phyloP scores from a whole-genome alignment of 352 stramenopile genomes.

The Phytopythium vexans region DNA sequence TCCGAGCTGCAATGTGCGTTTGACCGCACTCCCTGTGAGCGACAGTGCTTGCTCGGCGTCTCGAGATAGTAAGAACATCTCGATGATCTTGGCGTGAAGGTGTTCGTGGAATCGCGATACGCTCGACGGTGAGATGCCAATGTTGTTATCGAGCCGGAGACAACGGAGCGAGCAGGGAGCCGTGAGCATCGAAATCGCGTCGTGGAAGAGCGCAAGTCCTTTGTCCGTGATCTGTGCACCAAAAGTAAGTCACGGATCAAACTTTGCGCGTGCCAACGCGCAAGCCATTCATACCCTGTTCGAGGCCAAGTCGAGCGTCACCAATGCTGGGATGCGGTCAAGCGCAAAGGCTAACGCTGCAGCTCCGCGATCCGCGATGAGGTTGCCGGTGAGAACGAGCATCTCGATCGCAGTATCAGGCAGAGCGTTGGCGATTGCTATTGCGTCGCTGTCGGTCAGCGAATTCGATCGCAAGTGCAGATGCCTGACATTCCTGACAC shows the following conservation, averaged over 20 bases:
- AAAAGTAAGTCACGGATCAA: too few species aligned
- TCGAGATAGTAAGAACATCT: slow-evolving; percentile 15
- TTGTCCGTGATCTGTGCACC: slow-evolving; percentile 26
- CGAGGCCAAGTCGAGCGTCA: slow-evolving; percentile 44
- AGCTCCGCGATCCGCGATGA: slow-evolving; percentile 31
- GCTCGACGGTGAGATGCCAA: neutral
- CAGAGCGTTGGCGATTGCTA: slow-evolving; percentile 16
- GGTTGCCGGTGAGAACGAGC: slow-evolving; percentile 44
- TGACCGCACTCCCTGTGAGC: slow-evolving; percentile 24
- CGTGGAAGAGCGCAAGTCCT: slow-evolving; percentile 30
- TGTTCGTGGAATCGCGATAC: slow-evolving; percentile 23
- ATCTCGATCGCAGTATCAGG: slow-evolving; percentile 18
- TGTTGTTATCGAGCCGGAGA: slow-evolving; percentile 34
- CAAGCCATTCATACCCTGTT: slow-evolving; percentile 29
- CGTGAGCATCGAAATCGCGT: slow-evolving; percentile 28
- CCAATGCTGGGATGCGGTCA: slow-evolving; percentile 25
- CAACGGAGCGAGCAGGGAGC: slow-evolving; percentile 32
- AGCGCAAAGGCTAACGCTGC: slow-evolving; percentile 44
- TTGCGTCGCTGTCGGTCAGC: slow-evolving; percentile 23
- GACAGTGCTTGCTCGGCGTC: slow-evolving; percentile 2
- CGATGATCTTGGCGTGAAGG: slow-evolving; percentile 42
- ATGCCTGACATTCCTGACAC: slow-evolving; percentile 15
- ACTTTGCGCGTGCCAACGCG: neutral
- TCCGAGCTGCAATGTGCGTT: slow-evolving; percentile 18
- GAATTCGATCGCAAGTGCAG: slow-evolving; percentile 46